Evolutionary conservation across 352 stramenopile species (phyloP), one percentile per base, ranked within the genome.

Genomic region (Sclerospora graminicola): DNA sequence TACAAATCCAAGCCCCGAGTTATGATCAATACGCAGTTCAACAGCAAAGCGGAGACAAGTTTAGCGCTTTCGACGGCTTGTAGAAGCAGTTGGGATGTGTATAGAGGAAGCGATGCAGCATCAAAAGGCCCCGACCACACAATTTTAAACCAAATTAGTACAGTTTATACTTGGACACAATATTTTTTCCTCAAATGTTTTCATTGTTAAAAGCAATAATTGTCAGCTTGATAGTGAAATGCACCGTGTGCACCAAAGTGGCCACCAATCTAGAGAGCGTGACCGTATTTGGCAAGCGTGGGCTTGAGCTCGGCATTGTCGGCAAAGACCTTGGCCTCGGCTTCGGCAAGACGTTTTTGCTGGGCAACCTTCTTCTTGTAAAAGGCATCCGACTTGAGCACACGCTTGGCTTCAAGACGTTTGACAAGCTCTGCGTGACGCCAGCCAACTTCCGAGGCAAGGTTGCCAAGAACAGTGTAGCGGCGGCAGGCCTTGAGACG

Each of bases 331-430:
- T 97, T 96, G 66, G 74, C 72, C 53, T 85, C 86, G 33, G 91
- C 73, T 43, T 89, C 78, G 51, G 61, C 68, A 41, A 77, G 65
- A 47, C 82, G 90, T 85, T 98, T 98, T 56, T 66, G 55, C 69
- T 91, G 76, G 31, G 78, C 79, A 24, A 88, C 59, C 84, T 99
- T 99, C 69, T 97, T 93, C 70, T 96, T 91, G 84, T 98, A 98
- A 78, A 93, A 99, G 55, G 92, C 95, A 57, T 97, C 93, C 48
- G 87, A 91, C 75, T 87, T 97, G 88, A 95, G 60, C 52, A 92
- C 77, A 67, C 84, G 81, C 81, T 95, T 93, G 65, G 79, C 76
- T 69, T 99, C 95, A 29, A 99, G 77, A 41, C 75, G 77, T 51
- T 80, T 71, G 49, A 99, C 79, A 41, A 99, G 81, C 47, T 97